Conservation (phyloP, 192 early-diverging fungal genomes). For the Umbelopsis isabellina region DNA sequence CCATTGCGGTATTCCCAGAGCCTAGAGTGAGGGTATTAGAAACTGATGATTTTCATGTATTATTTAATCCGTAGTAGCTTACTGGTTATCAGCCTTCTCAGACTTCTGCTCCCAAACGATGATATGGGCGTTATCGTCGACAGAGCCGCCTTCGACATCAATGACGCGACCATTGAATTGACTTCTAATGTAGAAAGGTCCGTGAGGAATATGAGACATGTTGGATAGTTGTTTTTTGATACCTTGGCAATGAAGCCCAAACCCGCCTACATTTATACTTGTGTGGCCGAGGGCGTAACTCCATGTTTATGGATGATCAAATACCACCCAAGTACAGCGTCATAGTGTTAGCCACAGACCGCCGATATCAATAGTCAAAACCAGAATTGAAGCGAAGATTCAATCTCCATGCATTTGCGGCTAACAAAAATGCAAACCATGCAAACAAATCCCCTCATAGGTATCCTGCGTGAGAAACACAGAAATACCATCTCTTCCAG, state of each 20-base stretch:
- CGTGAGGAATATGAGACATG: background rate
- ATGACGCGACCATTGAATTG: slow-evolving; percentile 33
- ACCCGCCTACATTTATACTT: background rate
- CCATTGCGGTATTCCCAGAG: slow-evolving; percentile 32
- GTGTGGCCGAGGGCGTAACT: background rate
- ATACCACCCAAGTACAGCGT: too few relatives aligned
- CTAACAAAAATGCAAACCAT: too few relatives aligned
- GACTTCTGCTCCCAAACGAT: slow-evolving; percentile 26
- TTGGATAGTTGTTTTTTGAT: background rate
- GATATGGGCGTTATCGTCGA: slow-evolving; percentile 28
- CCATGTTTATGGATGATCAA: too few relatives aligned
- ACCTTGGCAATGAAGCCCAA: background rate
- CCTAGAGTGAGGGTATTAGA: background rate
- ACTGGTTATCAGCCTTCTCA: slow-evolving; percentile 23
- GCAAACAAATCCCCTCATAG: too few relatives aligned
- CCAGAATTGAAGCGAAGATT: too few relatives aligned
- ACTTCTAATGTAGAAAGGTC: slow-evolving; percentile 6
- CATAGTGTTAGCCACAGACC: too few relatives aligned
- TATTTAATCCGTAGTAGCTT: background rate
- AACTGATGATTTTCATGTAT: background rate
- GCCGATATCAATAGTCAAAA: too few relatives aligned
- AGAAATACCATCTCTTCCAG: too few relatives aligned
- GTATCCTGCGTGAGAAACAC: too few relatives aligned
- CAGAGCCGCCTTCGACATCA: slow-evolving; percentile 27
- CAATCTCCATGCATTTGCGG: too few relatives aligned